A percentile compares a stretch with the other conserved stretches of the same genome.
phyloP scores from a whole-genome alignment of 768 basidiomycete genomes.

The Tylopilus sp. region DNA sequence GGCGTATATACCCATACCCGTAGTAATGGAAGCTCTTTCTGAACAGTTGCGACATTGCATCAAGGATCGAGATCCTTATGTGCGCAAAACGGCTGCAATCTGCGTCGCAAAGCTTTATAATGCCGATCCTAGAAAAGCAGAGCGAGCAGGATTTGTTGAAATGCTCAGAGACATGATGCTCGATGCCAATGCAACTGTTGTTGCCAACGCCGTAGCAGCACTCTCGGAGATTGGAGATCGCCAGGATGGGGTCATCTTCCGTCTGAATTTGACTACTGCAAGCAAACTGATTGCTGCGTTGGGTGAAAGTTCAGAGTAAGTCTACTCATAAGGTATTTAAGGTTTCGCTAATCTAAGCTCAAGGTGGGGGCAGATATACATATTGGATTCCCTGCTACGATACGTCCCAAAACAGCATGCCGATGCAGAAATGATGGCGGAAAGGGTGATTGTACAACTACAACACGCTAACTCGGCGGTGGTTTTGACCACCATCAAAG shows the following conservation, averaged over 20 bases:
- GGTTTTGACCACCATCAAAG: constrained; percentile 97
- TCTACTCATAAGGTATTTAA: constrained; percentile 18
- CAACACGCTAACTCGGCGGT: constrained; percentile 99
- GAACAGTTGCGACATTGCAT: constrained; percentile 92
- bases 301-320: constrained; percentile 96
- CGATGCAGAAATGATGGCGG: constrained; percentile 94
- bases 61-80: constrained; percentile 94
- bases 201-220: constrained; percentile 95
- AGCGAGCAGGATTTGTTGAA: constrained; percentile 88
- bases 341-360: constrained; percentile 11
- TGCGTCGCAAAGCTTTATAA: constrained; percentile 95
- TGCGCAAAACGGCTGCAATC: constrained; percentile 97
- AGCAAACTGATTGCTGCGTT: constrained; percentile 89
- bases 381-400: constrained; percentile 88
- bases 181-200: constrained; percentile 93
- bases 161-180: constrained; percentile 88
- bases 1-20: constrained; percentile 95
- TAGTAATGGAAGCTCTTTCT: constrained; percentile 77
- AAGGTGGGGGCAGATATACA: constrained; percentile 99
- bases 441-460: constrained; percentile 88
- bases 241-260: constrained; percentile 91
- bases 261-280: constrained; percentile 81
- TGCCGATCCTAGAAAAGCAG: constrained; percentile 82
- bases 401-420: constrained; percentile 86
- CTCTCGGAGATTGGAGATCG: constrained; percentile 96